Conservation (phyloP, 73 alveolate species). For the Paraurostyla sp. region DNA sequence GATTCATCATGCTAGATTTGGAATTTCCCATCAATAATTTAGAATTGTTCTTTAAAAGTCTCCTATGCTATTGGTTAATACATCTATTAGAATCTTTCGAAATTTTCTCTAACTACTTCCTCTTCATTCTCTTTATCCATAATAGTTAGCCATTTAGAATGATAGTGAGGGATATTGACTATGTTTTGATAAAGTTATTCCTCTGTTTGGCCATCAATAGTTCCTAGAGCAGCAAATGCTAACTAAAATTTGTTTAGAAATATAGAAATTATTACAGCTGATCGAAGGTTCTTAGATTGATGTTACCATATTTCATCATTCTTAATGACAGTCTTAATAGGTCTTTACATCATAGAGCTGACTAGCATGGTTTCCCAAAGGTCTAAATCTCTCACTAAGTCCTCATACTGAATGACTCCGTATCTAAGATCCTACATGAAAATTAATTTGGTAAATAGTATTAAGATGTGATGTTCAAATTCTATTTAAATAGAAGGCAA, state of each 20-base stretch:
- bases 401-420: conserved; percentile 66
- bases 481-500: no score
- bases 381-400: conserved; percentile 54
- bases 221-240: conserved; percentile 59
- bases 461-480: no score
- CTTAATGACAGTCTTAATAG: conserved; percentile 24
- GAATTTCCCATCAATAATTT: conserved; percentile 45
- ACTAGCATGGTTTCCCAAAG: conserved; percentile 76
- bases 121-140: conserved; percentile 67
- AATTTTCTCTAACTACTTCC: conserved; percentile 59
- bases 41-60: conserved; percentile 26
- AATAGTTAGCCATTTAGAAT: neutral
- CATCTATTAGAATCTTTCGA: conserved; percentile 53
- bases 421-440: conserved; percentile 52
- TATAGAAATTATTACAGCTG: conserved; percentile 52
- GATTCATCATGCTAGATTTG: conserved; percentile 13
- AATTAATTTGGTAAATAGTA: neutral
- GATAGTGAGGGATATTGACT: conserved; percentile 72
- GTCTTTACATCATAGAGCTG: conserved; percentile 69
- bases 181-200: conserved; percentile 61
- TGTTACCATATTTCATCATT: conserved; percentile 43
- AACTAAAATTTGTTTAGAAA: neutral
- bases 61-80: conserved; percentile 63
- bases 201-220: conserved; percentile 61
- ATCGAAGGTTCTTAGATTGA: conserved; percentile 51